These are phyloP conservation scores for Pestalotiopsis sp. DNA, from an alignment of 2,329 filamentous ascomycete genomes.

Conservation along the genomic window DNA sequence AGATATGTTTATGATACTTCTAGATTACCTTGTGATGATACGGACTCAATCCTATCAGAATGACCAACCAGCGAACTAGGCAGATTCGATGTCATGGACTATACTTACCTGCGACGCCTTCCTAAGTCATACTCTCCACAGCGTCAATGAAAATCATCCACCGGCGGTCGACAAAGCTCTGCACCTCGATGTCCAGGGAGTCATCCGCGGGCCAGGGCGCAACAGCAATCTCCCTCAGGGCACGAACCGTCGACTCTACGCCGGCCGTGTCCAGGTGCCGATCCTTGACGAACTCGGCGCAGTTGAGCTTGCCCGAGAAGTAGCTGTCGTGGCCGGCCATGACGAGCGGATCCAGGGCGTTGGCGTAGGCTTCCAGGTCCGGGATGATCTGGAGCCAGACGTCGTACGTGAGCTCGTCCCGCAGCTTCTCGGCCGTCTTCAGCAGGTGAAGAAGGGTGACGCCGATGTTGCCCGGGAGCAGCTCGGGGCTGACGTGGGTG, in stretches of 20 bases:
- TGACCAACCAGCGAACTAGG: too few species aligned
- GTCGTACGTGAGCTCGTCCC: not conserved
- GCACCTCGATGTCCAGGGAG: not conserved
- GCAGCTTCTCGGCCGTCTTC: not conserved
- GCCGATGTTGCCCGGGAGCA: not conserved
- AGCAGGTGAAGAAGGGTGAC: not conserved
- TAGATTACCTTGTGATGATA: too few species aligned
- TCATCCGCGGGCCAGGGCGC: not conserved
- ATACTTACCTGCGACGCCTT: not conserved
- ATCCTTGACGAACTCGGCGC: not conserved
- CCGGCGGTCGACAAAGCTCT: not conserved
- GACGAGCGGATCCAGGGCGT: not conserved
- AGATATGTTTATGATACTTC: too few species aligned
- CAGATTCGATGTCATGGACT: not conserved
- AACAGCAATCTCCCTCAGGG: not conserved
- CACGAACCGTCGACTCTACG: not conserved
- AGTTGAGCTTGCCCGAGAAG: not conserved
- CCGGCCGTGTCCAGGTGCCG: not conserved
- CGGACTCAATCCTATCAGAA: too few species aligned
- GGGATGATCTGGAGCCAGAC: not conserved
- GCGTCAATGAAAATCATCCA: not conserved
- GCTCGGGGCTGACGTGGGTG: not conserved
- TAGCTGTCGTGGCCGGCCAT: not conserved
- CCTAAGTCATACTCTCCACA: not conserved
- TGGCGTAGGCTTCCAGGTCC: not conserved